Percentiles rank a stretch among this genome's conserved stretches.
phyloP scores from a whole-genome alignment of 495 filamentous ascomycete genomes.

The Trichoderma reesei region DNA sequence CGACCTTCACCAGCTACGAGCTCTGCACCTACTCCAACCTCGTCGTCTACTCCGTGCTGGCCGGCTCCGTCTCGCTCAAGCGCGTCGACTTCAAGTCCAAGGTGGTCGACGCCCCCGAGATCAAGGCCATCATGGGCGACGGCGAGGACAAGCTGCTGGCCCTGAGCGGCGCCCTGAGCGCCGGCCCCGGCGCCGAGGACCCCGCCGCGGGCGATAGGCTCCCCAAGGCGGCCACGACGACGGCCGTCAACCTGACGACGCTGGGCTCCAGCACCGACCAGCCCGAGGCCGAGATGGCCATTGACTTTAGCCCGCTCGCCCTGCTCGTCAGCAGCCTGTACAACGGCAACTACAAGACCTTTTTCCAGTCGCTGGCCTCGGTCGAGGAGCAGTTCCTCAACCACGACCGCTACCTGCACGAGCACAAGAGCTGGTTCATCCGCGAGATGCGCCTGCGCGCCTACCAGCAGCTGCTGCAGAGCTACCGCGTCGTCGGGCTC shows the following conservation, averaged over 20 bases:
- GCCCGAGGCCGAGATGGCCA: constrained; percentile 64
- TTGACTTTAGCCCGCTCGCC: constrained; percentile 74
- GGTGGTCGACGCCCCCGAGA: constrained; percentile 95
- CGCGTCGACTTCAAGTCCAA: constrained; percentile 98
- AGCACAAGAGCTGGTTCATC: constrained; percentile 92
- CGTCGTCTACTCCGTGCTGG: constrained; percentile 91
- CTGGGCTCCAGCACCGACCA: constrained; percentile 57
- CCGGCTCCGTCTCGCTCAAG: constrained; percentile 88
- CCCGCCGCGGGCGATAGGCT: constrained; percentile 65
- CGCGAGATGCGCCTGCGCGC: constrained; percentile 94
- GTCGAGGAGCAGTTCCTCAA: constrained; percentile 91
- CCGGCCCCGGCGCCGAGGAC: constrained; percentile 71
- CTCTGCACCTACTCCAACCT: constrained; percentile 90
- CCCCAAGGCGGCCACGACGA: constrained; percentile 44
- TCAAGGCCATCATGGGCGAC: constrained; percentile 88
- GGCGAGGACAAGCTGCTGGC: constrained; percentile 78
- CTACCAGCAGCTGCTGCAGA: constrained; percentile 95
- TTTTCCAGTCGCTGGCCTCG: constrained; percentile 81
- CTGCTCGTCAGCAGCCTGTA: constrained; percentile 85
- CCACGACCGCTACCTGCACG: constrained; percentile 85
- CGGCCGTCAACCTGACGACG: constrained; percentile 73
- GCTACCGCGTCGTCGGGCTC: constrained; percentile 91
- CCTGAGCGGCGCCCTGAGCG: constrained; percentile 62
- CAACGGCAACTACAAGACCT: constrained; percentile 81
- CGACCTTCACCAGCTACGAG: constrained; percentile 98